These are phyloP conservation scores for Gaeumannomyces tritici DNA, from an alignment of 2,329 filamentous ascomycete species.

Conservation along the genomic window DNA sequence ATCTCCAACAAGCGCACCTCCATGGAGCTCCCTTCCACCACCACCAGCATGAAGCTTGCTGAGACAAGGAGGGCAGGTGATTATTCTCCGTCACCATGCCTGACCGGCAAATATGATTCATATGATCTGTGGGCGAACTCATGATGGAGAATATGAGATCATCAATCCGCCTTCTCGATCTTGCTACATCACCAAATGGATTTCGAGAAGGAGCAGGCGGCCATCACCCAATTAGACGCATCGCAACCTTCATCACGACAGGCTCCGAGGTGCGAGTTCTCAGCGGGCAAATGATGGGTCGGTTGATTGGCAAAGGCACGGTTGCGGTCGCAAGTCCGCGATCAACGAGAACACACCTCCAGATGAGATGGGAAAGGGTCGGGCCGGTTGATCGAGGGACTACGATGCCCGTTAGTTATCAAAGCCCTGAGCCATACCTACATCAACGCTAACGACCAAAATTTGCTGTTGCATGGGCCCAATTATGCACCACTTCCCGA, in stretches of 20 bases:
- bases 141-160: neutral
- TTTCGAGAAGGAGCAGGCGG: neutral
- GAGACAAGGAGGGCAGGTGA: neutral
- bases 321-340: neutral
- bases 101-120: neutral
- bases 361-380: neutral
- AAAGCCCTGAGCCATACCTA: too few species aligned
- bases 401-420: too few species aligned
- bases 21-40: neutral
- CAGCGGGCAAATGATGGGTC: neutral
- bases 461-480: too few species aligned
- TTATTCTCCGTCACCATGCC: neutral
- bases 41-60: neutral
- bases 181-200: neutral
- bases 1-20: neutral
- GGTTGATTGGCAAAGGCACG: neutral
- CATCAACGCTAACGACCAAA: neutral
- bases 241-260: neutral
- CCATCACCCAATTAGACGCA: neutral
- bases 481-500: neutral
- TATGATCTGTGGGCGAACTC: neutral
- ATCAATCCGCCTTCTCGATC: neutral
- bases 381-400: neutral
- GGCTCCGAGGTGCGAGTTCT: neutral
- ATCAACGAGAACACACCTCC: neutral